Evolutionary conservation across 169 alveolate species (phyloP).

Genomic region (Plasmodium knowlesi): DNA sequence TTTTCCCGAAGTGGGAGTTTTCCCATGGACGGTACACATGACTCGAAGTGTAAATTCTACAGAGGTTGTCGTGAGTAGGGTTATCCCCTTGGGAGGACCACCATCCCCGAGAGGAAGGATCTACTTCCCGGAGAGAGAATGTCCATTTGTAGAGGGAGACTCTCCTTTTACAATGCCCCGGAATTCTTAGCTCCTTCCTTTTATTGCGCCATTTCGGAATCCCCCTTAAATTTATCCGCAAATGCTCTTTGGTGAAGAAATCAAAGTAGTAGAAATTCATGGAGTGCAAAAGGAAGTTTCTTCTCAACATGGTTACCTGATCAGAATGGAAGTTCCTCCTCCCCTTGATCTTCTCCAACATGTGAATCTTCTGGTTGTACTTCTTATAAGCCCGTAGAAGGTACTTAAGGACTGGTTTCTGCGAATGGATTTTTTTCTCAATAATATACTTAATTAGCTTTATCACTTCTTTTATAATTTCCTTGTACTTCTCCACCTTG

Average conservation of each 20-base stretch:
- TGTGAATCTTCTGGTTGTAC: conserved; percentile 15
- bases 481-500: conserved; percentile 34
- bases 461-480: conserved; percentile 42
- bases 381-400: conserved; percentile 20
- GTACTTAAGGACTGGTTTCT: conserved; percentile 28
- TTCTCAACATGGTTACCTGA: conserved; percentile 14
- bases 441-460: conserved; percentile 12
- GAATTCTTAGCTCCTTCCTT: conserved; percentile 25
- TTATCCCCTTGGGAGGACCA: neutral
- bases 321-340: neutral
- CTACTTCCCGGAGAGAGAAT: neutral
- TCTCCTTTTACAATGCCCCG: neutral
- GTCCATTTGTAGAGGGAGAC: neutral
- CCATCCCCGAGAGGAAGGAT: neutral
- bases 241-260: conserved; percentile 20
- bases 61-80: too few relatives aligned
- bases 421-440: conserved; percentile 16
- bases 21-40: too few relatives aligned
- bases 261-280: conserved; percentile 29
- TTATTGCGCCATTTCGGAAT: neutral
- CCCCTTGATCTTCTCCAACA: neutral
- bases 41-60: too few relatives aligned
- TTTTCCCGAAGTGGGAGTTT: too few relatives aligned
- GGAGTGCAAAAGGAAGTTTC: conserved; percentile 42
- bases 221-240: neutral